Conservation (phyloP, 768 basidiomycete species). For the Tricholomella constricta region DNA sequence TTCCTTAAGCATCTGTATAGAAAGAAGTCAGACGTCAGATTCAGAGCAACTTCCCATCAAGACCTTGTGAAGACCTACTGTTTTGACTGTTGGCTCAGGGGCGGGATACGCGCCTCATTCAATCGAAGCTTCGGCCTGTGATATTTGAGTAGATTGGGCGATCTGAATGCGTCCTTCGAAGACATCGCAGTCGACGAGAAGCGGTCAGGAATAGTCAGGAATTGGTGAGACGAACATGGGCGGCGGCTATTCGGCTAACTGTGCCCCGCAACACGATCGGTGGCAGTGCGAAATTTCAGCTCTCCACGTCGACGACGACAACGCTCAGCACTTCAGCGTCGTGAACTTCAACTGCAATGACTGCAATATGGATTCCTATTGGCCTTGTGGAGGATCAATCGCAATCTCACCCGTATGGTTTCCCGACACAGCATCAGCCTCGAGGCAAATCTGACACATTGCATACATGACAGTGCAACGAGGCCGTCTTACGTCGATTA, state of each 20-base stretch:
- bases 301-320: background rate
- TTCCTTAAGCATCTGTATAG: slow-evolving; percentile 56
- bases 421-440: background rate
- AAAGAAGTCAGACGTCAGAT: background rate
- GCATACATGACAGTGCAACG: background rate
- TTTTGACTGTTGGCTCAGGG: slow-evolving; percentile 53
- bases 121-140: slow-evolving; percentile 47
- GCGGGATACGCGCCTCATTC: slow-evolving; percentile 44
- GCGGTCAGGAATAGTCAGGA: too few relatives aligned
- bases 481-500: background rate
- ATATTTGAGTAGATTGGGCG: slow-evolving; percentile 46
- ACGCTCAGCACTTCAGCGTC: background rate
- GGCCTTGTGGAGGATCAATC: too few relatives aligned
- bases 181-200: slow-evolving; percentile 11
- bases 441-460: slow-evolving; percentile 2
- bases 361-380: too few relatives aligned
- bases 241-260: slow-evolving; percentile 1
- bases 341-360: too few relatives aligned
- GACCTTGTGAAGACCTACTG: slow-evolving; percentile 30
- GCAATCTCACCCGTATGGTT: background rate
- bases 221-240: background rate
- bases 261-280: background rate
- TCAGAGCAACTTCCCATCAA: background rate
- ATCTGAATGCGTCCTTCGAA: slow-evolving; percentile 21
- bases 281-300: slow-evolving; percentile 15